Base-by-base conservation (phyloP, 208 protist species). In the Trypanosoma caninum region DNA sequence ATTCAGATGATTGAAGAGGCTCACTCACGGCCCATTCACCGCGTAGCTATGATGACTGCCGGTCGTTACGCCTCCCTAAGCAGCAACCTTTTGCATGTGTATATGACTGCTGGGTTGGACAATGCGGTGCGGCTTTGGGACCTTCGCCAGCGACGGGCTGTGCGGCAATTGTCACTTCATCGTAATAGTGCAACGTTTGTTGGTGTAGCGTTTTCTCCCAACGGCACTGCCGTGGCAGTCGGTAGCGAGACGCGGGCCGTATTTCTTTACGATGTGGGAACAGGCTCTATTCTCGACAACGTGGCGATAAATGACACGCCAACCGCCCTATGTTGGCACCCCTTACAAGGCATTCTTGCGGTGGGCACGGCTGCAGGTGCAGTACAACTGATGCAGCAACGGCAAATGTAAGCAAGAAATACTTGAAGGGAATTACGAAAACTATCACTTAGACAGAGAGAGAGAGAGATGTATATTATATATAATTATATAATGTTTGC, bases 101-200 rank as follows among this genome's bases (percentile, higher is more conserved):
- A 89, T 55, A 40, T 79, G 10, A 88, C 83, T 1, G 83, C 85
- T 14, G 82, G 74, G 13, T 70, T 93, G 20, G 89, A 95, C 57
- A 76, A 62, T 31, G 72, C 72, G 0, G 89, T 87, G 11, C 65
- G 68, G 11, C 40, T 95, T 37, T 95, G 89, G 86, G 89, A 95
- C 45, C 33, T 91, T 53, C 80, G 89, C 2, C 57, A 79, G 27
- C 23, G 51, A 2, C 40, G 56, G 5, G 57, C 72, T 0, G 85
- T 79, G 16, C 66, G 87, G 18, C 76, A 85, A 38, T 88, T 91
- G 40, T 74, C 89, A 0, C 76, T 87, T 20, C 89, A 95, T 67
- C 72, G 60, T 3, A 95, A 93, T 65, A 77, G 38, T 30, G 83
- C 81, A 10, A 52, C 87, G 2, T 73, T 78, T 0, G 58, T 93